A percentile compares a stretch with the other conserved stretches of the same genome.
Conservation (phyloP, 352 stramenopile genomes). For the Phytopythium vexans region DNA sequence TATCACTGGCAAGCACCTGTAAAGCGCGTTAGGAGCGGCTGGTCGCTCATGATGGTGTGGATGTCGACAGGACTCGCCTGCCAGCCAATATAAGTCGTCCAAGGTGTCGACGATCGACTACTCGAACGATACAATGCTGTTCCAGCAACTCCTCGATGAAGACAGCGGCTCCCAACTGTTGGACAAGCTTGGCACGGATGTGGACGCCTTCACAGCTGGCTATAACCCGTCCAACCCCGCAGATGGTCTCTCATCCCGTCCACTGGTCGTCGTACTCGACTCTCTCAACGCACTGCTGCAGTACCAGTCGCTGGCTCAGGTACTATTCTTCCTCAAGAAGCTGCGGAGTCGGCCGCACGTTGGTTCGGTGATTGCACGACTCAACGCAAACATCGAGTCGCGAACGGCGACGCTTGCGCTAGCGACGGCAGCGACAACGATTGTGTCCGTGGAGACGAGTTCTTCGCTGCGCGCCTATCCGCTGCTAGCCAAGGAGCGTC, state of each 20-base stretch:
- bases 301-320: slow-evolving; percentile 32
- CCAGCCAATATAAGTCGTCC: slow-evolving; percentile 8
- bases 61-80: slow-evolving; percentile 23
- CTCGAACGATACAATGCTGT: slow-evolving; percentile 25
- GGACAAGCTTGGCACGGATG: slow-evolving; percentile 20
- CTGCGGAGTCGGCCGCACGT: slow-evolving; percentile 26
- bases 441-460: slow-evolving; percentile 55
- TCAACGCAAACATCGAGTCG: slow-evolving; percentile 35
- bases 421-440: slow-evolving; percentile 35
- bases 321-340: slow-evolving; percentile 40
- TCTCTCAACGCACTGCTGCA: slow-evolving; percentile 63
- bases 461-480: slow-evolving; percentile 51
- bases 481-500: slow-evolving; percentile 54
- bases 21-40: background rate
- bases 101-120: slow-evolving; percentile 52
- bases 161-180: slow-evolving; percentile 11
- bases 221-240: background rate
- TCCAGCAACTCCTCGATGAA: slow-evolving; percentile 8
- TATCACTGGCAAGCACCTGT: slow-evolving; percentile 28
- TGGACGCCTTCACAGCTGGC: slow-evolving; percentile 18
- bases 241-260: slow-evolving; percentile 13
- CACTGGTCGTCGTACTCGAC: slow-evolving; percentile 58
- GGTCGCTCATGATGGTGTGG: background rate
- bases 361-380: slow-evolving; percentile 42
- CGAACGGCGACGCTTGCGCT: slow-evolving; percentile 20